Evolutionary conservation across 441 rosid species (phyloP), one percentile per base, ranked within the genome.

Genomic region (Aquilaria agallochum): DNA sequence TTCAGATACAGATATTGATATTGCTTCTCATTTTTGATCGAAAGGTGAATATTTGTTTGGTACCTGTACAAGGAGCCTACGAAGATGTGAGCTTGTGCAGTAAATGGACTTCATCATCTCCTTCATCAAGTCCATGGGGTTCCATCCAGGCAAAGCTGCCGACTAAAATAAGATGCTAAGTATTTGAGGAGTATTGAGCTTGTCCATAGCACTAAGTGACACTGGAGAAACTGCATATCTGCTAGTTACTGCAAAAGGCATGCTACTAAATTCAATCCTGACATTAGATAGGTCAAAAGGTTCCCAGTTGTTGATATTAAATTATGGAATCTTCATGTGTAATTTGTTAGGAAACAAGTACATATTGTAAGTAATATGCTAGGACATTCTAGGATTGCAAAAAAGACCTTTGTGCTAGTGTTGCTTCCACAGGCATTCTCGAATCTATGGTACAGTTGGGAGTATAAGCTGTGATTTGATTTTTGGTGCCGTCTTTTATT

Each of bases 1-100:
- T 52, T 85, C 91, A 14, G 87, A 87, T 75, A 76, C 90, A 71
- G 91, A 85, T 40, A 68, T 85, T 46, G 86, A 83, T 55, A 75
- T 79, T 49, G 83, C 84, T 69, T 76, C 85, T 53, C 82, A 70
- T 60, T 36, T 82, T 87, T 65, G 79, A 69, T 70, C 84, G 82
- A 77, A 70, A 77, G 79, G 73, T 56, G 56, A 55, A 13, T 7
- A 55, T 54, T 58, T 71, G 61, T 64, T 56, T 31, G 20, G 54
- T 65, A 56, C 56, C 66, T 20, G 27, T 20, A 20, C 27, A 20
- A 20, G 27, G 40, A 12, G 54, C 13, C 31, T 54, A 20, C 30
- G 36, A 58, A 65, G 68, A 63, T 53, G 53, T 50, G 63, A 36
- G 42, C 5, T 36, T 5, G 42, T 32, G 55, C 20, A 30, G 32